phyloP scores from a whole-genome alignment of 2,329 filamentous ascomycete genomes.

The Ceratocystis variospora region DNA sequence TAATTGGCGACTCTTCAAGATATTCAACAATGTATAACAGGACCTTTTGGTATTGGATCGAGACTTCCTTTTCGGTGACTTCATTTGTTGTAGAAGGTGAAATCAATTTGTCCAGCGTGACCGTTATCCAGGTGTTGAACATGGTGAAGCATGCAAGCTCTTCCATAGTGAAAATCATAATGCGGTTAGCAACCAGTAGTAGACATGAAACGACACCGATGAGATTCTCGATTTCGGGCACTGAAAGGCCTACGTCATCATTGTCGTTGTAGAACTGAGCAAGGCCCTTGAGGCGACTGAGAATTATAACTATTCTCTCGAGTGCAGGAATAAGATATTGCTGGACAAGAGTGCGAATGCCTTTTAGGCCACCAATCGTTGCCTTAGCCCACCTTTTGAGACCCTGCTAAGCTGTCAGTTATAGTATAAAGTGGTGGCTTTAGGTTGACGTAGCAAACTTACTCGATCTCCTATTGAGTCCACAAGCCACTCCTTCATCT shows the following conservation, averaged over 20 bases:
- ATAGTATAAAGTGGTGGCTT: not conserved
- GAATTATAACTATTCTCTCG: conserved; percentile 66
- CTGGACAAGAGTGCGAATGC: conserved; percentile 63
- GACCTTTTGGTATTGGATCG: conserved; percentile 58
- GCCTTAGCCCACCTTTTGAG: conserved; percentile 94
- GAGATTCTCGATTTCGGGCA: conserved; percentile 47
- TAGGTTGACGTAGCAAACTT: conserved; percentile 24
- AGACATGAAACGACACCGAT: conserved; percentile 62
- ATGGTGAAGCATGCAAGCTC: conserved; percentile 64
- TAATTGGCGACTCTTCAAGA: conserved; percentile 51
- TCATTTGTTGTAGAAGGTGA: conserved; percentile 54
- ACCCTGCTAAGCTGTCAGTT: conserved; percentile 38
- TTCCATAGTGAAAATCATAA: conserved; percentile 55
- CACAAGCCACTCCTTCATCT: conserved; percentile 74
- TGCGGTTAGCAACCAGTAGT: conserved; percentile 59
- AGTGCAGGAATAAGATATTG: conserved; percentile 81
- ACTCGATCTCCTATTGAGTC: conserved; percentile 71
- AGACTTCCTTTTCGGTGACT: conserved; percentile 60
- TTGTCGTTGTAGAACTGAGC: conserved; percentile 62
- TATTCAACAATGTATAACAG: conserved; percentile 64
- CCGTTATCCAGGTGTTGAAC: conserved; percentile 73
- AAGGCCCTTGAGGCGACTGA: conserved; percentile 70
- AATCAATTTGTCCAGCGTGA: conserved; percentile 66
- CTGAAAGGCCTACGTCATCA: conserved; percentile 52
- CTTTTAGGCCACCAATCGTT: conserved; percentile 62